These are phyloP conservation scores for Eurotiales sp. DNA, from an alignment of 2,329 filamentous ascomycete species.

Conservation along the genomic window DNA sequence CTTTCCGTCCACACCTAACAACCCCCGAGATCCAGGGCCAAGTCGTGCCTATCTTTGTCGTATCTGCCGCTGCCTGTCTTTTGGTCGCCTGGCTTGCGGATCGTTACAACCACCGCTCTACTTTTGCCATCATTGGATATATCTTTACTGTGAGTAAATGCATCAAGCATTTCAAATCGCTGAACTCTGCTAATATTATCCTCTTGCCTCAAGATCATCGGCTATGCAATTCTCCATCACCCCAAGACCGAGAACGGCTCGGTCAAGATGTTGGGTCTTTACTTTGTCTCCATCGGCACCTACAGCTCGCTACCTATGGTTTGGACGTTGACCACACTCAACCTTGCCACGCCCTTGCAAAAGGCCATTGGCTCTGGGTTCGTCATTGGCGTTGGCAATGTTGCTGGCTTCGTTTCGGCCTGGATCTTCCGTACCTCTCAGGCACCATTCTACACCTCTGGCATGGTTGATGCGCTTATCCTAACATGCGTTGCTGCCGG, in stretches of 20 bases:
- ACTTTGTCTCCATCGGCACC: slow-evolving; percentile 7
- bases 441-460: neutral
- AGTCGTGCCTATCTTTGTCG: slow-evolving; percentile 6
- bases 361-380: slow-evolving; percentile 6
- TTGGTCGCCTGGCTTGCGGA: slow-evolving; percentile 6
- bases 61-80: neutral
- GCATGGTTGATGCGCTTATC: slow-evolving; percentile 4
- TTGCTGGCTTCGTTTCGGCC: slow-evolving; percentile 1
- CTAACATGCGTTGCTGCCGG: slow-evolving; percentile 1
- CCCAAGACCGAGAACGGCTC: neutral
- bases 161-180: no score
- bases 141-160: neutral
- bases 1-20: neutral
- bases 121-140: slow-evolving; percentile 4
- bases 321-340: slow-evolving; percentile 4
- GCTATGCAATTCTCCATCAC: slow-evolving; percentile 2
- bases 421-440: slow-evolving; percentile 6
- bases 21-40: slow-evolving; percentile 1
- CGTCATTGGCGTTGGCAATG: slow-evolving; percentile 3
- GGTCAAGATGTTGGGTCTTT: slow-evolving; percentile 3
- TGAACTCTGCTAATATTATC: neutral
- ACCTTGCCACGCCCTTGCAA: slow-evolving; percentile 2
- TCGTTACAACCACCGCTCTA: slow-evolving; percentile 1
- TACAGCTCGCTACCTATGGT: slow-evolving; percentile 7
- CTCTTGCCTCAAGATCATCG: neutral